A percentile compares a stretch with the other conserved stretches of the same genome.
phyloP scores from a whole-genome alignment of 805 yeast genomes.

The Metschnikowia lachancei region DNA sequence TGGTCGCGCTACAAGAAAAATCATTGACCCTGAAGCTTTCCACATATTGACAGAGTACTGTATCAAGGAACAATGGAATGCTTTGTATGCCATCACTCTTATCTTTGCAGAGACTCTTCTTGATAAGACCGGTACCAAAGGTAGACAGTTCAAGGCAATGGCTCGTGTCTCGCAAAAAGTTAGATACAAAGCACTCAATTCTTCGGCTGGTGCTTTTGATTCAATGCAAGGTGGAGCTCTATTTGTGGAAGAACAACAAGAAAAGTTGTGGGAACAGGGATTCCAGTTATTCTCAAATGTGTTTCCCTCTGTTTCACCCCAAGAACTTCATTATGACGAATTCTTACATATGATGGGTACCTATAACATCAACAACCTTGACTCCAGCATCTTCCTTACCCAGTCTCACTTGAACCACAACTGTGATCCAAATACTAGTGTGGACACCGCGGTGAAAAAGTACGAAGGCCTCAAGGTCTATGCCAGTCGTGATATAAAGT shows the following conservation, averaged over 20 bases:
- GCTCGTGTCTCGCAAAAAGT: conserved; percentile 68
- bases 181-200: conserved; percentile 57
- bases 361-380: conserved; percentile 70
- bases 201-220: conserved; percentile 55
- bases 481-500: conserved; percentile 55
- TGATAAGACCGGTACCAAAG: conserved; percentile 42
- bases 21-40: conserved; percentile 51
- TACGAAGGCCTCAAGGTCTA: conserved; percentile 51
- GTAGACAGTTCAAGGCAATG: conserved; percentile 55
- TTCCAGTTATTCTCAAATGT: conserved; percentile 47
- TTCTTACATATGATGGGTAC: conserved; percentile 65
- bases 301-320: conserved; percentile 40
- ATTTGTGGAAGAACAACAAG: conserved; percentile 55
- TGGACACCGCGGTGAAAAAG: conserved; percentile 41
- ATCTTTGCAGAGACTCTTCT: conserved; percentile 46
- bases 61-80: conserved; percentile 62
- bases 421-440: conserved; percentile 70
- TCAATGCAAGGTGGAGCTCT: conserved; percentile 51
- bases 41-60: conserved; percentile 57
- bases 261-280: conserved; percentile 58
- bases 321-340: conserved; percentile 44
- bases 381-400: conserved; percentile 55
- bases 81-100: conserved; percentile 61
- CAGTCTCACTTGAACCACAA: conserved; percentile 75
- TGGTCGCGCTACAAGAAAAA: conserved; percentile 34